These are phyloP conservation scores for Limnomonas spitsbergensis DNA, from an alignment of 139 green algal species.

Conservation along the genomic window DNA sequence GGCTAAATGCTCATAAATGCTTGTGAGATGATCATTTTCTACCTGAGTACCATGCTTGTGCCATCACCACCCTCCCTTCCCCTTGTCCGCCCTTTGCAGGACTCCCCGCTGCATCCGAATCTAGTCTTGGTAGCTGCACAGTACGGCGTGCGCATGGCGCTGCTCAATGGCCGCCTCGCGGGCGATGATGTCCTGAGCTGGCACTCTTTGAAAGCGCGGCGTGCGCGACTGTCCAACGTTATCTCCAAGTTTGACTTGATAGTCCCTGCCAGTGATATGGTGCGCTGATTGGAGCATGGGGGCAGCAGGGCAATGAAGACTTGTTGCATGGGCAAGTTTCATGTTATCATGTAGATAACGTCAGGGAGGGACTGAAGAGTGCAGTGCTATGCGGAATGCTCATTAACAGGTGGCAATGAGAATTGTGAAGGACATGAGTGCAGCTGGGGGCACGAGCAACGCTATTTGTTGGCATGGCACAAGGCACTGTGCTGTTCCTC, in stretches of 20 bases:
- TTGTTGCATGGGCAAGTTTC: neutral
- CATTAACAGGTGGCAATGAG: too few species aligned
- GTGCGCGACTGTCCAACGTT: slow-evolving; percentile 33
- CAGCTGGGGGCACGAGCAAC: too few species aligned
- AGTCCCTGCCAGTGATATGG: slow-evolving; percentile 54
- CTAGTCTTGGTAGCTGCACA: slow-evolving; percentile 35
- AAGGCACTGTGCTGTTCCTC: too few species aligned
- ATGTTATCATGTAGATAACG: neutral
- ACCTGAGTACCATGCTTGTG: neutral
- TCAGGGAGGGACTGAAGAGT: too few species aligned
- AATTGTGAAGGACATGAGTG: too few species aligned
- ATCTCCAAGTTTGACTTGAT: slow-evolving; percentile 53
- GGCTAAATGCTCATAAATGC: neutral
- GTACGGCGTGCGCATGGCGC: slow-evolving; percentile 38
- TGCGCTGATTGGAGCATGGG: slow-evolving; percentile 15
- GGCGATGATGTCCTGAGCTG: slow-evolving; percentile 37
- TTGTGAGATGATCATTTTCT: neutral
- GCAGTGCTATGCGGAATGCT: too few species aligned
- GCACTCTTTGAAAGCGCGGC: slow-evolving; percentile 26
- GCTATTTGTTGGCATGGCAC: too few species aligned
- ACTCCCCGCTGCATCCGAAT: slow-evolving; percentile 44
- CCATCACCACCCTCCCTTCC: neutral
- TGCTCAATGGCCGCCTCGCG: slow-evolving; percentile 54
- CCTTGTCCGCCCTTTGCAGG: slow-evolving; percentile 27
- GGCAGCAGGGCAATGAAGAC: neutral